phyloP scores from a whole-genome alignment of 352 stramenopile species.

The Phytopythium sindhum region DNA sequence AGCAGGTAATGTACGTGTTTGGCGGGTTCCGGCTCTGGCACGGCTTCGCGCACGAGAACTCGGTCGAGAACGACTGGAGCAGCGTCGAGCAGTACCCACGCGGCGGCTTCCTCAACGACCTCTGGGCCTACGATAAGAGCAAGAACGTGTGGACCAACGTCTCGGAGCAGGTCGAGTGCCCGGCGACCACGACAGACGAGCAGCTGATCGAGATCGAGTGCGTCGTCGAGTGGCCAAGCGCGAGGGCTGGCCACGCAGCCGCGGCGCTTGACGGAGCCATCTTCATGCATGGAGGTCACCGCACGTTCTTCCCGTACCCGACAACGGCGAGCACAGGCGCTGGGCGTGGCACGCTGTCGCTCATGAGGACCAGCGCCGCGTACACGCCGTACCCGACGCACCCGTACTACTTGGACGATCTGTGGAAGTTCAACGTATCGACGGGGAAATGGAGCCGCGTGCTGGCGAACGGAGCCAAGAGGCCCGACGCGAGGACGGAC shows the following conservation, averaged over 20 bases:
- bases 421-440: conserved; percentile 94
- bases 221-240: conserved; percentile 83
- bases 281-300: conserved; percentile 93
- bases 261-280: conserved; percentile 72
- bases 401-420: conserved; percentile 92
- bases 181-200: conserved; percentile 39
- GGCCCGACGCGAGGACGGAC: conserved; percentile 73
- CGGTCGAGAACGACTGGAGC: conserved; percentile 81
- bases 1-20: conserved; percentile 78
- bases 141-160: conserved; percentile 69
- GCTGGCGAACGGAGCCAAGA: conserved; percentile 13
- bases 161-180: conserved; percentile 64
- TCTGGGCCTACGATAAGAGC: conserved; percentile 86
- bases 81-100: conserved; percentile 67
- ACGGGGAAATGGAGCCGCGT: conserved; percentile 83
- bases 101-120: conserved; percentile 94
- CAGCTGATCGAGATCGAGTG: conserved; percentile 75
- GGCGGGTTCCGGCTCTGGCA: conserved; percentile 95
- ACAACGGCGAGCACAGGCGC: conserved; percentile 82
- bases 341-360: conserved; percentile 52
- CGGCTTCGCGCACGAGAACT: conserved; percentile 92
- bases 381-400: conserved; percentile 90
- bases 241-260: conserved; percentile 82
- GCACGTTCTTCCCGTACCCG: conserved; percentile 94
- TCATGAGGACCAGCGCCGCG: conserved; percentile 28